Conservation (phyloP, 2,329 filamentous ascomycete species). For the Phialophora chinensis region DNA sequence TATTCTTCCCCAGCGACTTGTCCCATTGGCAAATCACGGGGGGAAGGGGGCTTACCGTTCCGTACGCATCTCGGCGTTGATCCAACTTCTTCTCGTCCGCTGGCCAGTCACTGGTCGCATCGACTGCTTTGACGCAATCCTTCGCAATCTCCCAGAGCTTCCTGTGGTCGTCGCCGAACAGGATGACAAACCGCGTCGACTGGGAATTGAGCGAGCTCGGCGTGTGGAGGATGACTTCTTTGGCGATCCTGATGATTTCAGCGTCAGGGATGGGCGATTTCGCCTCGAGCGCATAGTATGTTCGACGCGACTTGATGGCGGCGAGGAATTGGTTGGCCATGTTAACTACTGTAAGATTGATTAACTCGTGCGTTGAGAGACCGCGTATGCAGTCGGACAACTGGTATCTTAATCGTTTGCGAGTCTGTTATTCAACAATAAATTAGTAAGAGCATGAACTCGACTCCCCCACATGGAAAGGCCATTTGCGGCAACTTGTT, state of each 20-base stretch:
- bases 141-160: constrained; percentile 77
- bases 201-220: constrained; percentile 90
- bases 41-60: background rate
- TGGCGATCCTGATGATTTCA: constrained; percentile 22
- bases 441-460: no score
- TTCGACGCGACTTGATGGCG: constrained; percentile 17
- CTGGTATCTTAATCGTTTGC: no score
- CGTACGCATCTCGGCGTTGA: background rate
- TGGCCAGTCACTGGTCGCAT: background rate
- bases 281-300: constrained; percentile 23
- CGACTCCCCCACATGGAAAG: background rate
- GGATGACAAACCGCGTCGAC: constrained; percentile 75
- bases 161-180: constrained; percentile 81
- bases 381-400: no score
- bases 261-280: constrained; percentile 14
- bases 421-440: no score
- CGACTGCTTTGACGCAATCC: background rate
- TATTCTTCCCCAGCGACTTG: background rate
- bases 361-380: no score
- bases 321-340: constrained; percentile 24
- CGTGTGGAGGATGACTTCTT: constrained; percentile 26
- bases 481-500: background rate
- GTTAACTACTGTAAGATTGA: no score
- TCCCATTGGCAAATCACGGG: no score
- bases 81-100: constrained; percentile 10